phyloP scores from a whole-genome alignment of 129 eudicot species.

The Arctium lappa region DNA sequence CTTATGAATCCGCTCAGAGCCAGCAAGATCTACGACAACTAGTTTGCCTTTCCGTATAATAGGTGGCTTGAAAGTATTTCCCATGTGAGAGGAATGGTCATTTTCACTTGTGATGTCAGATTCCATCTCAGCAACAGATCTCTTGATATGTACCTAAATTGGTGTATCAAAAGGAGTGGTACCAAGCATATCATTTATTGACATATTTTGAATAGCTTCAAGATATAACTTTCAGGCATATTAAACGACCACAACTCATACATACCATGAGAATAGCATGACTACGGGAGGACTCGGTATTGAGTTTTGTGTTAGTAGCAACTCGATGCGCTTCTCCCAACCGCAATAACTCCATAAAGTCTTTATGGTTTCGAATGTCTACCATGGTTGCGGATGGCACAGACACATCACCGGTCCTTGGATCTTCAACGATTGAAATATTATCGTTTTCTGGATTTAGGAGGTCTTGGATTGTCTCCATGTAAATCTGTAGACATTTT shows the following conservation, averaged over 20 bases:
- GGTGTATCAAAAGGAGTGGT: conserved; percentile 10
- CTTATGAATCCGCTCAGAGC: conserved; percentile 85
- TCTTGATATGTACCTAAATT: conserved; percentile 72
- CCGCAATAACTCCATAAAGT: conserved; percentile 61
- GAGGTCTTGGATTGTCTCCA: conserved; percentile 90
- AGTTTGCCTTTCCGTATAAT: conserved; percentile 80
- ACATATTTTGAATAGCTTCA: background rate
- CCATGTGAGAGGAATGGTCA: conserved; percentile 38
- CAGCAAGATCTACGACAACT: conserved; percentile 87
- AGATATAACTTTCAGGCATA: background rate
- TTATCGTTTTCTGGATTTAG: conserved; percentile 83
- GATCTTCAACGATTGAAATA: conserved; percentile 83
- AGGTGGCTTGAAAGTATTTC: conserved; percentile 52
- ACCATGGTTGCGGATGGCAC: conserved; percentile 76
- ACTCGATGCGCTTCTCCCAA: conserved; percentile 76
- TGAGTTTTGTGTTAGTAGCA: conserved; percentile 81
- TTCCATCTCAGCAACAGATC: conserved; percentile 53
- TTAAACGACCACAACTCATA: background rate
- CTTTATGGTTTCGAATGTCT: conserved; percentile 64
- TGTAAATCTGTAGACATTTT: conserved; percentile 58
- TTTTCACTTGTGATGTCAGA: conserved; percentile 50
- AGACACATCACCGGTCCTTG: conserved; percentile 87
- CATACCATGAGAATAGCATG: conserved; percentile 88
- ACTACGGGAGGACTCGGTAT: conserved; percentile 87
- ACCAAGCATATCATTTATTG: conserved; percentile 6